Base-by-base conservation (phyloP, 176 grass and related monocot genomes). In the Ensete glaucum region DNA sequence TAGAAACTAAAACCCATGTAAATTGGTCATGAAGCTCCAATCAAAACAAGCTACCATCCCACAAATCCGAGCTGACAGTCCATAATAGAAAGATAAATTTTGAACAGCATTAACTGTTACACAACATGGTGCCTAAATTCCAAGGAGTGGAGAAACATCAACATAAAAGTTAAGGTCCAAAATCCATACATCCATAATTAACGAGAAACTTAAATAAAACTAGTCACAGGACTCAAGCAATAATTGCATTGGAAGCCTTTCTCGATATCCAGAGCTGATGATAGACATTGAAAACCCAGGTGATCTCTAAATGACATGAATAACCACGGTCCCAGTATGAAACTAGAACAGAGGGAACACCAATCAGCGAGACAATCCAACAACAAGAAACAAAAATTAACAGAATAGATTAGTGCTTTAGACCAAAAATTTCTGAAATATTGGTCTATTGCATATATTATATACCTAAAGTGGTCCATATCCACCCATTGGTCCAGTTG, bases 401-500 rank as follows among this genome's bases (percentile, higher is more conserved):
- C 9, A 66, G 58, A 64, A 74, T 43, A 69, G 4, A 24, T 64
- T 72, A 53, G 52, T 24, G 15, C 11, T 66, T 67, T 60, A 70
- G 25, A 50, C n/a, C 72, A 73, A 56, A 17, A 73, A 34, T 17
- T 22, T 29, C 21, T 8, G 4, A 26, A 57, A 27, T 43, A 54
- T 74, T 0, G 29, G 3, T 1, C 21, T 34, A 43, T 10, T 14
- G 53, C 21, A 74, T 27, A 1, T 27, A 11, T 85, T 64, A 16
- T 85, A 84, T 99, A 95, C 96, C 96, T 94, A 95, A 73, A 69
- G 67, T 19, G 77, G 76, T 83, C 86, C 89, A 84, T 95, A 94
- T 83, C 90, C 90, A 81, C 96, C 85, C 85, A 85, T 80, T 71
- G 73, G 83, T 43, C 88, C 82, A 79, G 82, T 80, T 54, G 88